Base-by-base conservation (phyloP, 2,329 filamentous ascomycete species). In the Colletotrichum kahawae region DNA sequence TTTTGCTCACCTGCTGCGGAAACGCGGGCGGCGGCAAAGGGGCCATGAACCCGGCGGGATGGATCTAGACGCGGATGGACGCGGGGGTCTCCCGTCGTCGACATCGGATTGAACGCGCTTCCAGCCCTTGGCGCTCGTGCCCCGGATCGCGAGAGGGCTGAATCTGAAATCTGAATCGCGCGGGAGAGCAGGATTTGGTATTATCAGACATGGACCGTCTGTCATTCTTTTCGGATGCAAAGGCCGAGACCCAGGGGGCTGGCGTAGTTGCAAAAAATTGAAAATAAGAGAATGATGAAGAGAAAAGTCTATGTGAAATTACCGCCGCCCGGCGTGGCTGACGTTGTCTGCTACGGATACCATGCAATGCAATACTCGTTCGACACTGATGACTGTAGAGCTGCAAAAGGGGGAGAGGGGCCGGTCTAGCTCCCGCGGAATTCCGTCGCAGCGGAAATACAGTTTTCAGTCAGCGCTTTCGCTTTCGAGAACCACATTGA, bases 41-140 rank as follows among this genome's bases (percentile, higher is more conserved):
- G 71, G 38, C 71, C 67, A 57, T 72, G 43, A 68, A 64, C 72
- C 63, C 63, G 21, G 72, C 38, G 63, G 33, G 27, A 71, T 57
- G 48, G 31, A 34, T 51, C 27, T 29, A 34, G 60, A 9, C 16
- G 27, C 48, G 38, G 66, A 51, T 48, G 33, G 18, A 16, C 33
- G 65, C 51, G 57, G 57, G 29, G 18, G 57, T 54, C 33, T 59
- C 31, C 31, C 33, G 14, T 57, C 43, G 31, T 38, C 60, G 31
- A 43, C 14, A 34, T 63, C 60, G 60, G 60, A 63, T 43, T 63
- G 36, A 63, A 21, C 57, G 18, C 57, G n/a, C 34, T 38, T 21
- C 14, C 60, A 24, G 60, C n/a, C n/a, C 31, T 21, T 27, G 33
- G 24, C 34, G 33, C 60, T 24, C 29, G 34, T 18, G 33, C 21